phyloP scores from a whole-genome alignment of 1,139 yeast species.

The Sugiyamaella neomexicana region DNA sequence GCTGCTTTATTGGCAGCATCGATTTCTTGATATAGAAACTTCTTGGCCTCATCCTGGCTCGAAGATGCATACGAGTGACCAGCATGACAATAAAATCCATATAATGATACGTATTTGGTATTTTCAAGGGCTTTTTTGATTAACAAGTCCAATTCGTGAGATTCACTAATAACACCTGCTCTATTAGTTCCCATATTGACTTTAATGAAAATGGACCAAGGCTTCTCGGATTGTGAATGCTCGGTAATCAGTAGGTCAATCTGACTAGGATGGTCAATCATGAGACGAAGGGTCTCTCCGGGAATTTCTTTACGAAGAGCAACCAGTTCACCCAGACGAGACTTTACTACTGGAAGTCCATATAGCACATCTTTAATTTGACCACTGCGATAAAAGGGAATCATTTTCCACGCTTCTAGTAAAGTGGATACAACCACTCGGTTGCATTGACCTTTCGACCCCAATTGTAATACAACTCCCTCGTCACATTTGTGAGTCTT shows the following conservation, averaged over 20 bases:
- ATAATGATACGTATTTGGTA: conserved; percentile 37
- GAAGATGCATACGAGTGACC: conserved; percentile 68
- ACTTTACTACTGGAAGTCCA: conserved; percentile 64
- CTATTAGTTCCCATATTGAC: conserved; percentile 51
- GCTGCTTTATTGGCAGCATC: conserved; percentile 58
- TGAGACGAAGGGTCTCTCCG: conserved; percentile 42
- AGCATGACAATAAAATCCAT: conserved; percentile 77
- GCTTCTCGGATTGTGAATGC: conserved; percentile 38
- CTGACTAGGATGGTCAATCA: conserved; percentile 64
- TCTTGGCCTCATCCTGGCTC: conserved; percentile 50
- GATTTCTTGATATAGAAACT: conserved; percentile 55
- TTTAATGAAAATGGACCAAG: conserved; percentile 50
- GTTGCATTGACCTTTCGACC: conserved; percentile 41
- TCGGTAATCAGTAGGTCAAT: conserved; percentile 45
- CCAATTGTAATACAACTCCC: conserved; percentile 47
- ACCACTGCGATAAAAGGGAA: conserved; percentile 47
- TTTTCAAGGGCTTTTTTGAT: conserved; percentile 31
- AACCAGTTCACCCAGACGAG: conserved; percentile 52
- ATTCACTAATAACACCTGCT: conserved; percentile 46
- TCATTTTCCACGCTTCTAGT: conserved; percentile 61
- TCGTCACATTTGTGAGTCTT: conserved; percentile 69
- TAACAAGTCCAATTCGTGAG: conserved; percentile 35
- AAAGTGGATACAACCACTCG: conserved; percentile 70
- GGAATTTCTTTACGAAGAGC: conserved; percentile 38
- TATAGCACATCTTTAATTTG: conserved; percentile 60